These are phyloP conservation scores for Trematosphaeria pertusa DNA, from an alignment of 2,329 filamentous ascomycete genomes.

Conservation along the genomic window DNA sequence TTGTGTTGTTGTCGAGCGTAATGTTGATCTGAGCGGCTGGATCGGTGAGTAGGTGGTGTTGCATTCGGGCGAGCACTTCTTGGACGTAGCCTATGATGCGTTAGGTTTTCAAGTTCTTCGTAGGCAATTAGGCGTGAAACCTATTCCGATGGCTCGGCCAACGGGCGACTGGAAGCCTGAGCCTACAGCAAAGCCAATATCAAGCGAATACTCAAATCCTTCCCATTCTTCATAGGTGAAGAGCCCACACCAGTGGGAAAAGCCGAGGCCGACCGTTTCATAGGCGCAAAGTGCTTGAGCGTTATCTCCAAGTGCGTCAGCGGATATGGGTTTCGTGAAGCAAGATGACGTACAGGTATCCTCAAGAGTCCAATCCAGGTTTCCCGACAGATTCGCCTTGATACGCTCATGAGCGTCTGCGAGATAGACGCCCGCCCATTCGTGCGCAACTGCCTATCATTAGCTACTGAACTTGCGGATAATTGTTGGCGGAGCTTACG, in stretches of 20 bases:
- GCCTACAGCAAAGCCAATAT: constrained; percentile 69
- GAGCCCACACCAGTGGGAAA: constrained; percentile 74
- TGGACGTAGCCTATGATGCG: constrained; percentile 59
- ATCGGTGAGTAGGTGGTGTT: constrained; percentile 63
- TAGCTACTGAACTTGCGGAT: constrained; percentile 6
- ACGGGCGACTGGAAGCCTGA: constrained; percentile 70
- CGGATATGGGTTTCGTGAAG: constrained; percentile 32
- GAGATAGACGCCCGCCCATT: constrained; percentile 72
- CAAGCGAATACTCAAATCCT: constrained; percentile 73
- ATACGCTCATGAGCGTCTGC: constrained; percentile 69
- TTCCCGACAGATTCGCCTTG: constrained; percentile 55
- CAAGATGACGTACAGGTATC: constrained; percentile 36
- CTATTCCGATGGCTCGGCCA: constrained; percentile 74
- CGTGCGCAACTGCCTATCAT: constrained; percentile 54
- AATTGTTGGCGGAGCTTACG: constrained; percentile 46
- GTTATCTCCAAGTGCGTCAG: constrained; percentile 54
- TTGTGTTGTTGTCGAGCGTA: constrained; percentile 71
- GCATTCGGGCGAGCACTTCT: constrained; percentile 73
- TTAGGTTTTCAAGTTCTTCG: constrained; percentile 4
- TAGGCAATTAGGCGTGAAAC: constrained; percentile 54
- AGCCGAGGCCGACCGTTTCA: constrained; percentile 78
- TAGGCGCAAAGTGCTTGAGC: constrained; percentile 79
- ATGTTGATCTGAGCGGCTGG: constrained; percentile 62
- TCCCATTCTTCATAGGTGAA: constrained; percentile 80
- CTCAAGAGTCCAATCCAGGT: constrained; percentile 43